phyloP scores from a whole-genome alignment of 2,329 filamentous ascomycete species.

The Endothia cerciana region DNA sequence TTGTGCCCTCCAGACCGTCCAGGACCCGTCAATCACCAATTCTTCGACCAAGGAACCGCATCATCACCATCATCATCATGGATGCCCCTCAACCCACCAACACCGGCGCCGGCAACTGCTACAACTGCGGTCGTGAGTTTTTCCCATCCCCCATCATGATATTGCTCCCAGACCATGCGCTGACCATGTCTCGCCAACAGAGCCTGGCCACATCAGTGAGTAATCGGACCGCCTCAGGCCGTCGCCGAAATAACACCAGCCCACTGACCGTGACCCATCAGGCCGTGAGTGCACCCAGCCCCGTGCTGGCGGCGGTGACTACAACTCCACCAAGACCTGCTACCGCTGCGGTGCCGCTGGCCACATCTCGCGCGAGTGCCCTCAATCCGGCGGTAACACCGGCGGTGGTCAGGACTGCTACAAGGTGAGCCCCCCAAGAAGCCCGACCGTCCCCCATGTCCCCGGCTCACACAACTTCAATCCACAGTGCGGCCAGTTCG shows the following conservation, averaged over 20 bases:
- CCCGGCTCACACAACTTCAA: conserved; percentile 24
- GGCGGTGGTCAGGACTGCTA: conserved; percentile 75
- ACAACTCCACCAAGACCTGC: conserved; percentile 83
- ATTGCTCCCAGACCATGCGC: background rate
- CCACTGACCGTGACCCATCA: conserved; percentile 37
- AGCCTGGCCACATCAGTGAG: conserved; percentile 69
- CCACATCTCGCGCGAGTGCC: conserved; percentile 91
- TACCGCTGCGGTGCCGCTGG: conserved; percentile 81
- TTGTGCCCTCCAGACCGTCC: background rate
- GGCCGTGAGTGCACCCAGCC: conserved; percentile 85
- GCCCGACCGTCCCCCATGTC: background rate
- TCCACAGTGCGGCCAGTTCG: conserved; percentile 83
- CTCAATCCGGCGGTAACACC: conserved; percentile 50
- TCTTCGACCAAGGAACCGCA: background rate
- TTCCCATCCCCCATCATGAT: background rate
- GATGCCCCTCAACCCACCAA: conserved; percentile 14
- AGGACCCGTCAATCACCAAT: background rate
- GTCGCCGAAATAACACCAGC: conserved; percentile 30
- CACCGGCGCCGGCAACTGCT: conserved; percentile 53
- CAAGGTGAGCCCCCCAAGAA: conserved; percentile 57
- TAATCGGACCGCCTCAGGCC: conserved; percentile 10
- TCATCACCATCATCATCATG: conserved; percentile 8
- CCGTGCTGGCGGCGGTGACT: conserved; percentile 48
- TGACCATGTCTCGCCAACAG: conserved; percentile 26
- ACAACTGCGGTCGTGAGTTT: conserved; percentile 77